Conservation (phyloP, 2,329 filamentous ascomycete genomes). For the Aspergillus alliaceus region DNA sequence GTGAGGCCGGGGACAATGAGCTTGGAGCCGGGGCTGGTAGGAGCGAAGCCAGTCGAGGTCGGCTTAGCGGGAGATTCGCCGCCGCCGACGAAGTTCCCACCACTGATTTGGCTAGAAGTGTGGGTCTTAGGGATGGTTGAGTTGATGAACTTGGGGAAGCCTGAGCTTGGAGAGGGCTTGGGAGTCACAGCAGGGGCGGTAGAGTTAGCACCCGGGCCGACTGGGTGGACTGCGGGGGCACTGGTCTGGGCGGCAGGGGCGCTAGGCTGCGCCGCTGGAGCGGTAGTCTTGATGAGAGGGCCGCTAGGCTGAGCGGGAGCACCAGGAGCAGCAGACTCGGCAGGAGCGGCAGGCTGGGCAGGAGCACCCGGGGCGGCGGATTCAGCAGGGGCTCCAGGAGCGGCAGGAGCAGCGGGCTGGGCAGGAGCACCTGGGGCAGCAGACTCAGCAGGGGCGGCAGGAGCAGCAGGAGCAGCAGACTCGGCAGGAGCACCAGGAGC, state of each 20-base stretch:
- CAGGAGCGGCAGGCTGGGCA: too few relatives aligned
- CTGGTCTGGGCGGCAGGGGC: constrained; percentile 9
- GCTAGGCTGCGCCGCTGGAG: constrained; percentile 8
- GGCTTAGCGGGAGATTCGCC: constrained; percentile 7
- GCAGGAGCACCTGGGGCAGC: too few relatives aligned
- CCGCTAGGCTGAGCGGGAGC: background rate
- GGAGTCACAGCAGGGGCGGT: constrained; percentile 14
- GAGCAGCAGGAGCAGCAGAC: too few relatives aligned
- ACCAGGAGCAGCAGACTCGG: too few relatives aligned
- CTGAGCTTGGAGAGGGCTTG: constrained; percentile 6
- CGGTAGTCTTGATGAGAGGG: background rate
- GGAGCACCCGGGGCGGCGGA: constrained; percentile 19
- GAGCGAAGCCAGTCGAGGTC: constrained; percentile 5
- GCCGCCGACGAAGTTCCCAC: constrained; percentile 5
- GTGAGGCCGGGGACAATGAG: constrained; percentile 24
- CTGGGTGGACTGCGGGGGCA: constrained; percentile 4
- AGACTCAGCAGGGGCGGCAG: constrained; percentile 1
- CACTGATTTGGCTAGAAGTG: constrained; percentile 10
- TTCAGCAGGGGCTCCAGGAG: too few relatives aligned
- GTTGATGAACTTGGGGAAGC: constrained; percentile 2
- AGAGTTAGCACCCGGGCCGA: constrained; percentile 7
- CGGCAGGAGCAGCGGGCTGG: too few relatives aligned
- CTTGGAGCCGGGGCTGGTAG: constrained; percentile 27
- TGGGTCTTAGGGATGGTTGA: constrained; percentile 3
- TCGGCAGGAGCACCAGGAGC: too few relatives aligned